phyloP scores from a whole-genome alignment of 2,329 filamentous ascomycete species.

The Cladosporium oxysporum region DNA sequence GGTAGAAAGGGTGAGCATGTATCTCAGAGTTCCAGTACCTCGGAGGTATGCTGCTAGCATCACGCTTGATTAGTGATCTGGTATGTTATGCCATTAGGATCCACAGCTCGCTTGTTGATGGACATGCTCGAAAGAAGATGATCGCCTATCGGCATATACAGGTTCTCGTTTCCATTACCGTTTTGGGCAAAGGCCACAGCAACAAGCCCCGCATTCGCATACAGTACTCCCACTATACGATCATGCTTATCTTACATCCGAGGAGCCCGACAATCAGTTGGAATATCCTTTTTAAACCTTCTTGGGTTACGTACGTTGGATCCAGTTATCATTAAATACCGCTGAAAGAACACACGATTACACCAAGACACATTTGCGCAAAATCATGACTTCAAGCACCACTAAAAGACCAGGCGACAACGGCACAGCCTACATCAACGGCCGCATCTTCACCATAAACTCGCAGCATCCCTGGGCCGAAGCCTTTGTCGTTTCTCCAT shows the following conservation, averaged over 20 bases:
- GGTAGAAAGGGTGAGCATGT: too few relatives aligned
- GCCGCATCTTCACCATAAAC: conserved; percentile 37
- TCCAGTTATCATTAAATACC: not conserved
- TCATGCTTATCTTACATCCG: not conserved
- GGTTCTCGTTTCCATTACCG: not conserved
- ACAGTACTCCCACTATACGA: not conserved
- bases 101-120: not conserved
- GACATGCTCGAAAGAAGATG: too few relatives aligned
- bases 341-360: too few relatives aligned
- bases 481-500: conserved; percentile 36
- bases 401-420: conserved; percentile 1
- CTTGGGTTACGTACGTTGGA: not conserved
- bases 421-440: conserved; percentile 34
- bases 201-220: not conserved
- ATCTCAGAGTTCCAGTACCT: too few relatives aligned
- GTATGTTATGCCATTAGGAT: not conserved
- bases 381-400: not conserved
- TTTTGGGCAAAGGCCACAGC: not conserved
- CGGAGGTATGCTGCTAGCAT: too few relatives aligned
- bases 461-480: conserved; percentile 26
- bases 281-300: not conserved
- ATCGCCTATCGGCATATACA: not conserved
- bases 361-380: not conserved
- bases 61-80: too few relatives aligned
- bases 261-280: not conserved